phyloP scores from a whole-genome alignment of 2,329 filamentous ascomycete genomes.

The Ophioceras dolichostomum region DNA sequence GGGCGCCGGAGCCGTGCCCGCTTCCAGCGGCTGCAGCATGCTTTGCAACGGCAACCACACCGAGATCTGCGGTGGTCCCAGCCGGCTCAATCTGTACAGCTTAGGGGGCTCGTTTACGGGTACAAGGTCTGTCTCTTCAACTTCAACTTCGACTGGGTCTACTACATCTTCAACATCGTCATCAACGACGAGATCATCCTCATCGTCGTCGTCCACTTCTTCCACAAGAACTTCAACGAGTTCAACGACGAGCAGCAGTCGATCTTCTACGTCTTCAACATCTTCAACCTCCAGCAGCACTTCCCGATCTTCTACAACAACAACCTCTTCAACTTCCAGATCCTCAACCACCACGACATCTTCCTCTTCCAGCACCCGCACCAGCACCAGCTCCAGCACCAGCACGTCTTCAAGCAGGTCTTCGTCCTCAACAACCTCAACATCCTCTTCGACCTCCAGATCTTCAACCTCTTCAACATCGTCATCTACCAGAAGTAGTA shows the following conservation, averaged over 20 bases:
- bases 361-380: no score
- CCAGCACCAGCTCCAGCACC: no score
- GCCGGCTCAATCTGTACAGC: conserved; percentile 4
- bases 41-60: conserved; percentile 3
- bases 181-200: background rate
- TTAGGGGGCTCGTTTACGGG: background rate
- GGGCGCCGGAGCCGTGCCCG: conserved; percentile 6
- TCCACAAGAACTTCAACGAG: conserved; percentile 1
- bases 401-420: no score
- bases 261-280: conserved; percentile 1
- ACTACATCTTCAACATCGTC: background rate
- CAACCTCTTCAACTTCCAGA: background rate
- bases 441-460: background rate
- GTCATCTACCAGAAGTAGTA: background rate
- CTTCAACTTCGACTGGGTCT: background rate
- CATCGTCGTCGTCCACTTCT: background rate
- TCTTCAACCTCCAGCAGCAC: background rate
- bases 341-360: background rate
- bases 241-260: no score
- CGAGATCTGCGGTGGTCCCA: conserved; percentile 3
- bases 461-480: background rate
- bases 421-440: conserved; percentile 3
- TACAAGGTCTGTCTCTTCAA: background rate
- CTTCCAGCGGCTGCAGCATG: conserved; percentile 1
- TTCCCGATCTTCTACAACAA: background rate